These are phyloP conservation scores for Diaporthe capsici DNA, from an alignment of 2,329 filamentous ascomycete species.

Conservation along the genomic window DNA sequence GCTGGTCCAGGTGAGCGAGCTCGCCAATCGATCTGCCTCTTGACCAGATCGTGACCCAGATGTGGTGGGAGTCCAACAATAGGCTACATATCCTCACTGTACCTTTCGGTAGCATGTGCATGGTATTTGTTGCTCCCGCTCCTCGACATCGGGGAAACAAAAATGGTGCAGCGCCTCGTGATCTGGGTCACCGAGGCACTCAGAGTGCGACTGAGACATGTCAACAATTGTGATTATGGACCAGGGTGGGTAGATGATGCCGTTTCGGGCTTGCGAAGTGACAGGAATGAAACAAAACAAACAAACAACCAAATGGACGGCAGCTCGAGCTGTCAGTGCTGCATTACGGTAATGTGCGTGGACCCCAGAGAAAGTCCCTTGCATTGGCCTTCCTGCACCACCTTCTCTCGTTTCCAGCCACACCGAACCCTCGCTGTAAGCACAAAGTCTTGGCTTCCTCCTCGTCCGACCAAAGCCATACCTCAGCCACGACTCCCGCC, in stretches of 20 bases:
- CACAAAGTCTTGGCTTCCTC: slow-evolving; percentile 25
- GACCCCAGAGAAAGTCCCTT: slow-evolving; percentile 32
- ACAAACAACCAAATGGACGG: not conserved
- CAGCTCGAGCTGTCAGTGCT: not conserved
- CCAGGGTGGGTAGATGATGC: not conserved
- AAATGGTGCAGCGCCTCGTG: slow-evolving; percentile 1
- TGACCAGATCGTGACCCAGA: not conserved
- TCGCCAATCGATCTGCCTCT: slow-evolving; percentile 1
- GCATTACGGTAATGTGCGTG: not conserved
- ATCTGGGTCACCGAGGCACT: slow-evolving; percentile 7
- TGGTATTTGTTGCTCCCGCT: not conserved
- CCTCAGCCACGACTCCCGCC: slow-evolving; percentile 33
- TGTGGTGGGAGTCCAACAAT: not conserved
- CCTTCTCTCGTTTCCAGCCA: slow-evolving; percentile 14
- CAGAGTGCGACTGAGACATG: slow-evolving; percentile 13
- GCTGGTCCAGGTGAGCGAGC: not conserved
- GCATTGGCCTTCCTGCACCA: slow-evolving; percentile 24
- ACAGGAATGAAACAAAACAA: not conserved
- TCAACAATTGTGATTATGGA: not conserved
- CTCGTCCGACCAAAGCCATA: slow-evolving; percentile 31
- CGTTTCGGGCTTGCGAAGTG: slow-evolving; percentile 1
- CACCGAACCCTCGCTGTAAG: slow-evolving; percentile 34
- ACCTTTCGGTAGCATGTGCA: not conserved
- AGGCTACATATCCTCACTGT: not conserved
- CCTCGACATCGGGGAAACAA: not conserved